These are phyloP conservation scores for Mortierella claussenii DNA, from an alignment of 192 early-diverging fungal species.

Conservation along the genomic window DNA sequence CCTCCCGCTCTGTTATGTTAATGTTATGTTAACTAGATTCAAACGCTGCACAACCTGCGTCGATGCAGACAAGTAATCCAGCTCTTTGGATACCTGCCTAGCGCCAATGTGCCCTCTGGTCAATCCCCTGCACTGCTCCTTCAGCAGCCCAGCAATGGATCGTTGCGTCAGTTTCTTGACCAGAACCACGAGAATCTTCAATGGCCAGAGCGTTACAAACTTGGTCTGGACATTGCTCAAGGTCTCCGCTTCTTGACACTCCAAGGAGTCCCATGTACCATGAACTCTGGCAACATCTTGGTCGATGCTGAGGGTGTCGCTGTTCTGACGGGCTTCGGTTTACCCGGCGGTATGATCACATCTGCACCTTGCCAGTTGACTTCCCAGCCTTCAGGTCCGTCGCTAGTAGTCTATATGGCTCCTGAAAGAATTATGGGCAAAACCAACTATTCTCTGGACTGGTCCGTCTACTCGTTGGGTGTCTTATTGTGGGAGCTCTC, in stretches of 20 bases:
- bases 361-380: slow-evolving; percentile 44
- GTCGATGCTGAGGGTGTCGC: slow-evolving; percentile 43
- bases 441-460: slow-evolving; percentile 11
- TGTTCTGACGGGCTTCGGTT: slow-evolving; percentile 34
- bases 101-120: slow-evolving; percentile 22
- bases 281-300: slow-evolving; percentile 41
- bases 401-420: slow-evolving; percentile 43
- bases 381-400: slow-evolving; percentile 19
- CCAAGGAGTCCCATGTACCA: slow-evolving; percentile 26
- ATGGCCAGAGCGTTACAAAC: slow-evolving; percentile 46
- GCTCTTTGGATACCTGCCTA: slow-evolving; percentile 46
- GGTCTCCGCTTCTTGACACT: slow-evolving; percentile 23
- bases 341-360: slow-evolving; percentile 18
- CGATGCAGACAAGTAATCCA: slow-evolving; percentile 41
- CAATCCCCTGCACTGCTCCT: slow-evolving; percentile 44
- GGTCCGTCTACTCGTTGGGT: slow-evolving; percentile 43
- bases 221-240: slow-evolving; percentile 45
- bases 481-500: slow-evolving; percentile 49
- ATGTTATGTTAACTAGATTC: slow-evolving; percentile 26
- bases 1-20: too few species aligned
- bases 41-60: slow-evolving; percentile 39
- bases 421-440: slow-evolving; percentile 28
- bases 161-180: slow-evolving; percentile 33
- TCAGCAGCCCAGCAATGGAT: slow-evolving; percentile 40
- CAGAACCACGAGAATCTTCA: slow-evolving; percentile 26